Evolutionary conservation across 148 eudicot genomes (phyloP), one percentile per base, ranked within the genome.

Genomic region (Persicaria maculosa): DNA sequence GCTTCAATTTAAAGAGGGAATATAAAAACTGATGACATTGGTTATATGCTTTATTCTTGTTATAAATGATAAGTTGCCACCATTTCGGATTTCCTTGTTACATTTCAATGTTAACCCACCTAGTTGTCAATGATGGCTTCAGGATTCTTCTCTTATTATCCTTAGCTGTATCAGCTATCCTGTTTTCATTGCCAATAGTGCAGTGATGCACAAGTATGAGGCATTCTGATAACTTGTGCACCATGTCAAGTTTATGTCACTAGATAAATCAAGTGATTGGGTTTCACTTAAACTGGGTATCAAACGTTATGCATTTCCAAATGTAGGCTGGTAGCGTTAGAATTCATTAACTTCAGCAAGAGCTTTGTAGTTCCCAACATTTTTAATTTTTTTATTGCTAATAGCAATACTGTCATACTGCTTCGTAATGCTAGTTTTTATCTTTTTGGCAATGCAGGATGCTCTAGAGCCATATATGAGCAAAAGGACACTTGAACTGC

Each of bases 401-500:
- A 15, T 43, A 2, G 31, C 9, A 40, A 7, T 15, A 15, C 19
- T 65, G 45, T 31, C 40, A 7, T 15, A 15, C 19, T 65, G 45
- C 70, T 65, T 65, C 9, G 4, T 65, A 65, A 43, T 14, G 44
- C 45, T 65, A 46, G 6, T 43, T n/a, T 31, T 31, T 31, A 31
- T 31, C 40, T 31, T 19, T 44, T 7, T 76, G 48, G 11, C 47
- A 36, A 59, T 73, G 67, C 85, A 93, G 98, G 90, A 93, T 88
- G 98, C 97, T 25, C 71, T 93, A 74, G 98, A 93, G 73, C 98
- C 98, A 72, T 91, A 87, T 80, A 89, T 94, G 96, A 91, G 96
- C 81, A 78, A 79, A 75, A 88, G 79, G 81, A 83, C 88, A 11
- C 88, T 94, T 55, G 96, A 91, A 74, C 54, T 78, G 81, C 97